phyloP scores from a whole-genome alignment of 768 basidiomycete genomes.

The button mushroom (Agaricus bisporus) region DNA sequence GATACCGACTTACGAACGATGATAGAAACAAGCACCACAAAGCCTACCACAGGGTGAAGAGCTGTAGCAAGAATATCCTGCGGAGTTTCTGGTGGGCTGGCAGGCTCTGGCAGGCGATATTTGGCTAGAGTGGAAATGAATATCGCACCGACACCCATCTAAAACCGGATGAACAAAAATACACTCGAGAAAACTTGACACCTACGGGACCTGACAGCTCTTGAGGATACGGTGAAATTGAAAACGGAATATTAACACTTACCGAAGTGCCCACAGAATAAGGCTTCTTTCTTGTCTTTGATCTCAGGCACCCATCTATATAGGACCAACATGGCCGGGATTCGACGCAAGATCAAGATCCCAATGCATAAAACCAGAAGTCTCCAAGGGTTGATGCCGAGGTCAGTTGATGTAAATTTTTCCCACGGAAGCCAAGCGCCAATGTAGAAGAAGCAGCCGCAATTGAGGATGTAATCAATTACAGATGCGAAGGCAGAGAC shows the following conservation, averaged over 20 bases:
- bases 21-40: slow-evolving; percentile 84
- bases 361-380: slow-evolving; percentile 60
- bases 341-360: slow-evolving; percentile 71
- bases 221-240: not conserved
- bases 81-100: slow-evolving; percentile 56
- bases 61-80: slow-evolving; percentile 66
- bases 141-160: slow-evolving; percentile 91
- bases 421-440: slow-evolving; percentile 84
- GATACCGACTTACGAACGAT: slow-evolving; percentile 53
- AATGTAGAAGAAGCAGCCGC: slow-evolving; percentile 75
- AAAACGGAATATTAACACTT: slow-evolving; percentile 8
- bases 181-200: slow-evolving; percentile 1
- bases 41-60: slow-evolving; percentile 81
- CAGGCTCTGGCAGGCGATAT: slow-evolving; percentile 50
- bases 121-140: slow-evolving; percentile 80
- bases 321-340: slow-evolving; percentile 71
- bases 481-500: slow-evolving; percentile 88
- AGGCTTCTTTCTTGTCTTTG: slow-evolving; percentile 73
- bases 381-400: slow-evolving; percentile 66
- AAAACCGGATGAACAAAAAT: not conserved
- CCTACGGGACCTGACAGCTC: slow-evolving; percentile 44
- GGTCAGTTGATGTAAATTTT: slow-evolving; percentile 44
- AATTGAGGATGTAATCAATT: slow-evolving; percentile 78
- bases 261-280: slow-evolving; percentile 93
- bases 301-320: slow-evolving; percentile 90